These are phyloP conservation scores for Canavalia gladiata DNA, from an alignment of 306 rosid species.

Conservation along the genomic window DNA sequence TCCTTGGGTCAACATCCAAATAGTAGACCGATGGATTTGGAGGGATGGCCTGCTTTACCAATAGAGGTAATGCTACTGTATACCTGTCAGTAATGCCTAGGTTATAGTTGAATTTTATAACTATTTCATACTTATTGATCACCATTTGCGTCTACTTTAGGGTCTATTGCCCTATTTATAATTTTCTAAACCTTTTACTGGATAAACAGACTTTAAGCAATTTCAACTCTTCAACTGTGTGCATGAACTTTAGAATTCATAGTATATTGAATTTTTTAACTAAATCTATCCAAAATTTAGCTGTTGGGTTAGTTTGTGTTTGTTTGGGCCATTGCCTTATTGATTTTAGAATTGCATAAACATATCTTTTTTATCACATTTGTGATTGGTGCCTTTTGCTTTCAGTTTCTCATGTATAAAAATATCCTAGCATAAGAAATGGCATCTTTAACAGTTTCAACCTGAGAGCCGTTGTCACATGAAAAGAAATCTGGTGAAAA, in stretches of 20 bases:
- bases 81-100: slow-evolving; percentile 1
- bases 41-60: slow-evolving; percentile 77
- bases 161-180: not conserved
- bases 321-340: slow-evolving; percentile 5
- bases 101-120: not conserved
- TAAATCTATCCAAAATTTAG: not conserved
- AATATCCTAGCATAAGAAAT: not conserved
- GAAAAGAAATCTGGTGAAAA: not conserved
- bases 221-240: not conserved
- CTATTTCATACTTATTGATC: not conserved
- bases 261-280: not conserved
- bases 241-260: not conserved
- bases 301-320: not conserved
- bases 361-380: not conserved
- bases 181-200: not conserved
- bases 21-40: slow-evolving; percentile 76
- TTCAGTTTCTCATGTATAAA: not conserved
- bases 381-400: not conserved
- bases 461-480: not conserved
- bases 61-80: slow-evolving; percentile 64
- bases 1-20: slow-evolving; percentile 64
- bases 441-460: not conserved
- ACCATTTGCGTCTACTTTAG: not conserved
- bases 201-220: not conserved
- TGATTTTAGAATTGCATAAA: slow-evolving; percentile 24